Base-by-base conservation (phyloP, 2,329 filamentous ascomycete genomes). In the Alternaria gansuensis region DNA sequence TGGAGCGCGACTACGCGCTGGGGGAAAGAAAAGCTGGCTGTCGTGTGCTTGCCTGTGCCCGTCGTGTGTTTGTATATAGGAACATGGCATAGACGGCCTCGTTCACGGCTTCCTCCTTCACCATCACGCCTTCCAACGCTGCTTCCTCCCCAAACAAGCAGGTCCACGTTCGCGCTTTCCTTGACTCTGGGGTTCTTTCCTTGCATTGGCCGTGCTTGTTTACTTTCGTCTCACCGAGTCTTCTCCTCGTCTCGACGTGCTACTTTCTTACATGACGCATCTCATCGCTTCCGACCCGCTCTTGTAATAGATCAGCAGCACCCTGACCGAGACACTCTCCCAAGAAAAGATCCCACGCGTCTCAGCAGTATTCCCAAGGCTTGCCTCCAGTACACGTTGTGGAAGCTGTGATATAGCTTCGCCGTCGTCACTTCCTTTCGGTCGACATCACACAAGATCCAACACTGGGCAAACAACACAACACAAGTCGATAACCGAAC, bases 371-470 rank as follows among this genome's bases (percentile, higher is more conserved):
- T 21, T 31, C 29, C 23, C 36, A 49, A 54, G 26, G 51, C 44
- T 37, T 51, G 45, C 39, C 50, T 52, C 14, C n/a, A 29, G 26
- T 26, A 36, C 48, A 2, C 2, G 29, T 24, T 36, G n/a, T 4
- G 34, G 52, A 31, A 56, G 41, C 39, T 26, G 23, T 31, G 34
- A 57, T 53, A 52, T 57, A 57, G 48, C 54, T n/a, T 37, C 45
- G n/a, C 8, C 31, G 21, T 9, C 53, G 29, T 29, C 31, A 17
- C 36, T 8, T 24, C 41, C 23, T 34, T 33, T 24, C 31, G 34
- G 40, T 61, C 51, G 29, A 57, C 52, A 53, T 44, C 44, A 49
- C 50, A 50, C 53, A 58, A 49, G 36, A 51, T 57, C 60, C 56
- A 51, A 48, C 57, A 56, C 56, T 41, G 41, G 41, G 43, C 29